Base-by-base conservation (phyloP, 2,329 filamentous ascomycete genomes). In the Thielaviopsis musarum region DNA sequence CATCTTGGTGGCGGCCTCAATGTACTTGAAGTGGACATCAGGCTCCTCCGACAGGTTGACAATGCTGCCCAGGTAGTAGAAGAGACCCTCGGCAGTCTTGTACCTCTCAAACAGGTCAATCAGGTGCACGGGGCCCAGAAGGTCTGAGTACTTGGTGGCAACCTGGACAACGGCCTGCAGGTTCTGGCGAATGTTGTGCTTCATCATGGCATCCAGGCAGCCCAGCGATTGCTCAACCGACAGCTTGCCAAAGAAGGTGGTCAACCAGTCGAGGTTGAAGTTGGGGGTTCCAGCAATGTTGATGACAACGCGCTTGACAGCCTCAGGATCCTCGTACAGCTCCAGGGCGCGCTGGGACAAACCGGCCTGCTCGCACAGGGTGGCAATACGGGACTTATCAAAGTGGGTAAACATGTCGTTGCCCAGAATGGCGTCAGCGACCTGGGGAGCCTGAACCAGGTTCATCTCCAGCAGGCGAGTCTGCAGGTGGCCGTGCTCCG, bases 321-420 rank as follows among this genome's bases (percentile, higher is more conserved):
- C 82, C 26, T 84, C 83, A 5, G 90, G 84, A 66, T 97, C 91
- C 67, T 97, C 90, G 66, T 95, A 95, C 65, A 96, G 88, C 74
- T 98, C 94, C 63, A 98, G 72, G 22, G 93, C 93, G 72, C 87
- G 87, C 68, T 91, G 87, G 64, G 81, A 80, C 59, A 98, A 81
- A 57, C 91, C 90, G 57, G 91, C 91, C 70, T 94, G 87, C 74
- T 98, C 93, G 70, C 93, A 98, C 59, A 98, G 80, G 64, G 85
- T 81, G 24, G 91, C 88, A 71, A 98, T 88, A 64, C 90, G 86
- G 53, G 83, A 74, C 75, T 88, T 94, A 74, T 98, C 93, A 68
- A 95, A 98, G 74, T 98, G 83, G 0, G 90, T 90, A 73, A 98
- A 97, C 87, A 98, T 96, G 67, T 97, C 89, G 67, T 98, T 98